Conservation (phyloP, 306 rosid genomes). For the Neltuma alba region DNA sequence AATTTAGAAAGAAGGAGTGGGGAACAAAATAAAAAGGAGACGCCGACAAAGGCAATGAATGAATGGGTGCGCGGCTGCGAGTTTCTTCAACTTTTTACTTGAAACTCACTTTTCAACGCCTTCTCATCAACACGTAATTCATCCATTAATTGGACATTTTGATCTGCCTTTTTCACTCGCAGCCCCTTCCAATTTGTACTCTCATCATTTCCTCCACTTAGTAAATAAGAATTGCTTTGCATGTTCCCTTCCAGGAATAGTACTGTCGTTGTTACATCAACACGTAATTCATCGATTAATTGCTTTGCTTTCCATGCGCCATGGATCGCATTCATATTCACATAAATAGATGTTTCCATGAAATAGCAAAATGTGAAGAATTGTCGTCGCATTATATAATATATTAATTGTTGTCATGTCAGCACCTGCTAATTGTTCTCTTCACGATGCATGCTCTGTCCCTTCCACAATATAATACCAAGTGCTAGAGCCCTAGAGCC, state of each 20-base stretch:
- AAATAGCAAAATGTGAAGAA: background rate
- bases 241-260: background rate
- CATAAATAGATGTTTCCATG: no score
- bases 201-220: background rate
- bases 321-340: no score
- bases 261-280: background rate
- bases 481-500: background rate
- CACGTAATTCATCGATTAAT: no score
- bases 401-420: background rate
- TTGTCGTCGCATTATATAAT: no score
- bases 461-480: background rate
- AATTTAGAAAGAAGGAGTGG: no score
- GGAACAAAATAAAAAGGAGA: no score
- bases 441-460: no score
- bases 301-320: no score
- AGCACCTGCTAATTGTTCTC: background rate
- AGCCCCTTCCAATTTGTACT: background rate
- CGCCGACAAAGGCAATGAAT: no score
- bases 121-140: background rate
- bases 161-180: background rate
- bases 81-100: no score
- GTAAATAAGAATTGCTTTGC: background rate
- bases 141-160: background rate
- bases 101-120: background rate
- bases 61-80: no score